Evolutionary conservation across 2,329 filamentous ascomycete species (phyloP).

Genomic region (Aspergillus sp.): DNA sequence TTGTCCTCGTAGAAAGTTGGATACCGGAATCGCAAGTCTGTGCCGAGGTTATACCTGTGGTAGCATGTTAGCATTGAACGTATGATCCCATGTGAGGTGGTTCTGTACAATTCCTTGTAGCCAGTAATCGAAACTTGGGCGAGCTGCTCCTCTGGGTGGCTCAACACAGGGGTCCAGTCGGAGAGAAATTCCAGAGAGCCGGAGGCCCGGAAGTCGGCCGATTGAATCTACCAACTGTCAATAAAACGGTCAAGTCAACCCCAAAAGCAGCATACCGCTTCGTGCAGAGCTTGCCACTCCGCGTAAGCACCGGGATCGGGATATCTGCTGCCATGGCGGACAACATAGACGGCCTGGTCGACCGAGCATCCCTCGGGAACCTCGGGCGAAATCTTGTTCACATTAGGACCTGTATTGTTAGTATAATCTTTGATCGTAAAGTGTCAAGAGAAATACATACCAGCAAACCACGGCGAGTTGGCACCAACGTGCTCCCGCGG

Average conservation of each 20-base stretch:
- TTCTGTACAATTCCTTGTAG: conserved; percentile 57
- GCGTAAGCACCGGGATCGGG: conserved; percentile 20
- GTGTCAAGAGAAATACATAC: conserved; percentile 44
- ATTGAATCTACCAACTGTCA: conserved; percentile 52
- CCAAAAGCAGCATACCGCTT: conserved; percentile 38
- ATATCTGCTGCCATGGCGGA: conserved; percentile 21
- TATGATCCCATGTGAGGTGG: too few species aligned
- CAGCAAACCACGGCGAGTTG: conserved; percentile 59
- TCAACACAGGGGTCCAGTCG: conserved; percentile 63
- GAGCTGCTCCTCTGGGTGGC: conserved; percentile 60
- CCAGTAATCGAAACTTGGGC: conserved; percentile 65
- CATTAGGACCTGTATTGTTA: conserved; percentile 16
- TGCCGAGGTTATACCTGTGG: conserved; percentile 36
- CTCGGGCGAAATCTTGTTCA: conserved; percentile 14
- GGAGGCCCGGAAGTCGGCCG: conserved; percentile 57
- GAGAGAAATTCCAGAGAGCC: conserved; percentile 62
- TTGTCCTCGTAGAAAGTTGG: conserved; percentile 55
- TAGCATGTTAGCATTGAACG: background rate
- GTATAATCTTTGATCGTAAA: background rate
- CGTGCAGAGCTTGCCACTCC: conserved; percentile 17
- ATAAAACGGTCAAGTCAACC: background rate
- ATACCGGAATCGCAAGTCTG: conserved; percentile 24
- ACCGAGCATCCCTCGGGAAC: conserved; percentile 17
- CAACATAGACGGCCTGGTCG: conserved; percentile 21
- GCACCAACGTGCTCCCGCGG: conserved; percentile 57